phyloP scores from a whole-genome alignment of 2,329 filamentous ascomycete genomes.

The Zasmidium cellare region DNA sequence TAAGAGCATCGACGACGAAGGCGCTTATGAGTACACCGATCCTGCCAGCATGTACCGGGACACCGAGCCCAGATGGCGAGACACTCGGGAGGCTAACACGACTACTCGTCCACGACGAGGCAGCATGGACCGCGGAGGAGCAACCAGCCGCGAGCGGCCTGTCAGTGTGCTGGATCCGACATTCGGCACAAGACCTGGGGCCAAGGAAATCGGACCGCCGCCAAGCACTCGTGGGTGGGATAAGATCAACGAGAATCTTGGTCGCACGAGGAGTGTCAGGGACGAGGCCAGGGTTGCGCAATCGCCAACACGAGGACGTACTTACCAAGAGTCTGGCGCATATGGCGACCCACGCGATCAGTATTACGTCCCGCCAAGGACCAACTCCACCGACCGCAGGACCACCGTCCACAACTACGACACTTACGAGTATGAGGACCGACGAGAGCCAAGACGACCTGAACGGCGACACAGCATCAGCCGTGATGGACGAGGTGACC shows the following conservation, averaged over 20 bases:
- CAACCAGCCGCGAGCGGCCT: conserved; percentile 42
- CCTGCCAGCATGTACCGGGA: conserved; percentile 52
- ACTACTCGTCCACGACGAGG: conserved; percentile 44
- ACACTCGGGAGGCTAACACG: too few relatives aligned
- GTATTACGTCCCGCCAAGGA: conserved; percentile 36
- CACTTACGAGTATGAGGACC: conserved; percentile 46
- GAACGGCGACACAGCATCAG: conserved; percentile 38
- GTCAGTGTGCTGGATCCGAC: conserved; percentile 44
- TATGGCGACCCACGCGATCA: conserved; percentile 37
- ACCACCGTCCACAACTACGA: conserved; percentile 50
- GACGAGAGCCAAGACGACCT: conserved; percentile 40
- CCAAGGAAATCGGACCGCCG: conserved; percentile 54
- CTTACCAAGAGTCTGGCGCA: conserved; percentile 21
- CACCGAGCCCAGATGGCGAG: conserved; percentile 49
- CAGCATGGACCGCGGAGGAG: conserved; percentile 43
- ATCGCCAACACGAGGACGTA: conserved; percentile 29
- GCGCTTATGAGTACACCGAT: conserved; percentile 52
- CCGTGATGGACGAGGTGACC: conserved; percentile 39
- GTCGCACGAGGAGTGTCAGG: conserved; percentile 49
- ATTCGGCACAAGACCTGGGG: conserved; percentile 31
- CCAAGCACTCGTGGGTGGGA: conserved; percentile 71
- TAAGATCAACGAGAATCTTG: conserved; percentile 57
- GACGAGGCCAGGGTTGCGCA: conserved; percentile 32
- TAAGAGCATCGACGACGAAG: conserved; percentile 41
- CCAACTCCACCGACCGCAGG: conserved; percentile 42